Evolutionary conservation across 23 red algal genomes (phyloP).

Genomic region (Chondrus crispus): DNA sequence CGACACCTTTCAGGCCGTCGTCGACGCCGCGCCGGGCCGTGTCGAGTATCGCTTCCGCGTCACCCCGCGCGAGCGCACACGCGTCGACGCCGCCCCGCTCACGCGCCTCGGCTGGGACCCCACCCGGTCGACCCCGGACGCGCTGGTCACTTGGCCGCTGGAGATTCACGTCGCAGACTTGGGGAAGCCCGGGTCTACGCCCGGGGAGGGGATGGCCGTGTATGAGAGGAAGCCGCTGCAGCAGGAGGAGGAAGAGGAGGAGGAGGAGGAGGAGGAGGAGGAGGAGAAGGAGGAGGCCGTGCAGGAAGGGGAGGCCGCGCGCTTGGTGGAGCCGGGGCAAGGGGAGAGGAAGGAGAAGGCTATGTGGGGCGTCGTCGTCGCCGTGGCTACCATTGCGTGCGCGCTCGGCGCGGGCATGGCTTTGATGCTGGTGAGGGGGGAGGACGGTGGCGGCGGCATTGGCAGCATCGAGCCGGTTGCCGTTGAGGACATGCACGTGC

Average conservation of each 20-base stretch:
- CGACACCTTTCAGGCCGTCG: neutral
- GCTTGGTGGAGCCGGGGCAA: neutral
- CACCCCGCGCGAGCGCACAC: neutral
- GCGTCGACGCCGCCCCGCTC: neutral
- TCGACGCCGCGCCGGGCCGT: neutral
- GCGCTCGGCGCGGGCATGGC: neutral
- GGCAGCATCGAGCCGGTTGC: neutral
- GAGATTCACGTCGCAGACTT: neutral
- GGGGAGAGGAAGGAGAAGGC: neutral
- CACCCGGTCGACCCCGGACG: neutral
- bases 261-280: neutral
- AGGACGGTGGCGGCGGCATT: neutral
- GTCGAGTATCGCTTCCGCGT: neutral
- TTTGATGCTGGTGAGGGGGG: neutral
- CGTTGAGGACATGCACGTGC: neutral
- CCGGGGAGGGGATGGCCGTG: neutral
- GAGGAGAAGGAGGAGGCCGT: neutral
- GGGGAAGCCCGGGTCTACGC: neutral
- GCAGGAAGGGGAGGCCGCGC: neutral
- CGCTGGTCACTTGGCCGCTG: neutral
- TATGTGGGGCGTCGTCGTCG: neutral
- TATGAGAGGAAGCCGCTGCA: neutral
- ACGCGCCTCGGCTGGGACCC: neutral
- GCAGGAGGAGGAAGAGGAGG: neutral
- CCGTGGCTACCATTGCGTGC: neutral